phyloP scores from a whole-genome alignment of 768 basidiomycete genomes.

The Coprinellus micaceus region DNA sequence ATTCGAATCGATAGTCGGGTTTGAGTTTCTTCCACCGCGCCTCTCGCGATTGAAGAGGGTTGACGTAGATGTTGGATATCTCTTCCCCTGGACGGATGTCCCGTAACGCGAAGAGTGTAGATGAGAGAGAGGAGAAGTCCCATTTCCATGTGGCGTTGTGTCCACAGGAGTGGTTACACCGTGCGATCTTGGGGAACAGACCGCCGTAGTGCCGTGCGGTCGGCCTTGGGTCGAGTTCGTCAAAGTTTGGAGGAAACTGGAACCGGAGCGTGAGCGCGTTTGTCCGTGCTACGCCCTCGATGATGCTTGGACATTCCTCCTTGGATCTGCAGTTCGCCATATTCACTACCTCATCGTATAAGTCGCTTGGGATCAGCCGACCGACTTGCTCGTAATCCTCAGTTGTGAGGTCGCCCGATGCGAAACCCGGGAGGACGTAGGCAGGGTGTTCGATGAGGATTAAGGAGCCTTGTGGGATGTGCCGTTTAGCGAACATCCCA shows the following conservation, averaged over 20 bases:
- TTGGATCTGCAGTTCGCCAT: conserved; percentile 29
- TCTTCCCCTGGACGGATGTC: conserved; percentile 38
- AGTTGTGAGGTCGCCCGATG: conserved; percentile 20
- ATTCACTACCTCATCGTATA: conserved; percentile 25
- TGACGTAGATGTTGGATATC: conserved; percentile 43
- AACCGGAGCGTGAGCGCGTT: conserved; percentile 39
- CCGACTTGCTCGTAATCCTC: conserved; percentile 29
- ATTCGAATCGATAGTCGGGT: conserved; percentile 39
- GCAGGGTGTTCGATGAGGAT: conserved; percentile 39
- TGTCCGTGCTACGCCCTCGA: conserved; percentile 43
- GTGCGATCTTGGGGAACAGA: conserved; percentile 38
- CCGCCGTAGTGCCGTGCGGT: conserved; percentile 33
- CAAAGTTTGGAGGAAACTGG: conserved; percentile 13
- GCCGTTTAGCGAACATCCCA: conserved; percentile 34
- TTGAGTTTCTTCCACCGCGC: conserved; percentile 31
- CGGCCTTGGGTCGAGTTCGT: background rate
- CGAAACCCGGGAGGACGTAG: conserved; percentile 33
- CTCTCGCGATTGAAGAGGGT: conserved; percentile 33
- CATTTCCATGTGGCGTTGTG: conserved; percentile 43
- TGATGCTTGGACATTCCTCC: conserved; percentile 29
- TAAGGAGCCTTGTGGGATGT: conserved; percentile 29
- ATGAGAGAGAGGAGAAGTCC: conserved; percentile 35
- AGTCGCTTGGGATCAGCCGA: conserved; percentile 21
- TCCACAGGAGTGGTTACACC: conserved; percentile 46
- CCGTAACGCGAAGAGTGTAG: conserved; percentile 39